Conservation (phyloP, 768 basidiomycete species). For the Galerina marginata region DNA sequence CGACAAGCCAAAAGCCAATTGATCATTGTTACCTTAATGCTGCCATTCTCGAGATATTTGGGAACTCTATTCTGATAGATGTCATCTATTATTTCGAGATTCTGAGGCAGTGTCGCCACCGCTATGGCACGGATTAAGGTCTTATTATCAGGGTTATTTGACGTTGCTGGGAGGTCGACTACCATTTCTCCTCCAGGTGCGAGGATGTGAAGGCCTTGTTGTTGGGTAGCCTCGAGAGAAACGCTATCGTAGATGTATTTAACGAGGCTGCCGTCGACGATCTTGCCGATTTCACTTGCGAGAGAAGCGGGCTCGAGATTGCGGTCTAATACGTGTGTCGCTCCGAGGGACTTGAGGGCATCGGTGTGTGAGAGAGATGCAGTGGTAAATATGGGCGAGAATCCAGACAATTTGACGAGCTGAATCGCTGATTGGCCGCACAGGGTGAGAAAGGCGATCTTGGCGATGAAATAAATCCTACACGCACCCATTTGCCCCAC, state of each 20-base stretch:
- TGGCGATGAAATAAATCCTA: background rate
- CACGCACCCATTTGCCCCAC: conserved; percentile 14
- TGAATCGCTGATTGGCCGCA: conserved; percentile 19
- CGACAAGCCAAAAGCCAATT: background rate
- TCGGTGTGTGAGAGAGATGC: conserved; percentile 35
- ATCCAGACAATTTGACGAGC: conserved; percentile 45
- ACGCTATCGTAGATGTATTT: conserved; percentile 33
- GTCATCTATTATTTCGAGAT: conserved; percentile 17
- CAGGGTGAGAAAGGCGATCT: conserved; percentile 1
- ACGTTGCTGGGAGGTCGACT: background rate
- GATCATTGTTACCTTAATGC: conserved; percentile 23
- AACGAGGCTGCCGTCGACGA: conserved; percentile 26
- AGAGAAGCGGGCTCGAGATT: conserved; percentile 22
- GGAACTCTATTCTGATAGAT: conserved; percentile 22
- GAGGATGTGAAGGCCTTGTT: conserved; percentile 30
- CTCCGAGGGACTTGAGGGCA: conserved; percentile 44
- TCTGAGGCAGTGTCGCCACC: conserved; percentile 12
- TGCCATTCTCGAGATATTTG: conserved; percentile 20
- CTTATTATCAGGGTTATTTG: conserved; percentile 16
- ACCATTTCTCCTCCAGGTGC: conserved; percentile 16
- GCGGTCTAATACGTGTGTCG: conserved; percentile 43
- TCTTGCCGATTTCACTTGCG: conserved; percentile 22
- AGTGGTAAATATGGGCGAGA: conserved; percentile 46
- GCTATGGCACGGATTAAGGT: conserved; percentile 11
- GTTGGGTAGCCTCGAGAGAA: conserved; percentile 26